phyloP scores from a whole-genome alignment of 208 protist species.

The Leishmania mexicana region DNA sequence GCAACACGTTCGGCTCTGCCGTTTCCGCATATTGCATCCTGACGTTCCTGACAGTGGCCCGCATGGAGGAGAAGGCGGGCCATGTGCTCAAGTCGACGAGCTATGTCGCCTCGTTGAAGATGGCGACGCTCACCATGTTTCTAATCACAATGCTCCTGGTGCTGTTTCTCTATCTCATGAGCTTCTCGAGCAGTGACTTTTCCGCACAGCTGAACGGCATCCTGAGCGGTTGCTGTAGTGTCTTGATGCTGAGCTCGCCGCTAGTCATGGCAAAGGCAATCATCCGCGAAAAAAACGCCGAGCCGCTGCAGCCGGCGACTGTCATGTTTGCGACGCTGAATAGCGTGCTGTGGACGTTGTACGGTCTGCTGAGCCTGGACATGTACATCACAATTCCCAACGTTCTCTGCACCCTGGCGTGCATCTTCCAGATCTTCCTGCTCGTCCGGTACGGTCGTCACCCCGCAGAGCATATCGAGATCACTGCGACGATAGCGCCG shows the following conservation, averaged over 20 bases:
- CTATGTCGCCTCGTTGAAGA: slow-evolving; percentile 32
- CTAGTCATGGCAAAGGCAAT: slow-evolving; percentile 58
- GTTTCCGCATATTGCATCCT: slow-evolving; percentile 65
- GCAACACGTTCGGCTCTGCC: slow-evolving; percentile 48
- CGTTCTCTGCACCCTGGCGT: slow-evolving; percentile 46
- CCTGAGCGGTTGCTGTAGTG: slow-evolving; percentile 45
- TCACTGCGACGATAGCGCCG: slow-evolving; percentile 21
- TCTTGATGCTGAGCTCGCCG: slow-evolving; percentile 75
- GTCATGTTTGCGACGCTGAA: slow-evolving; percentile 53
- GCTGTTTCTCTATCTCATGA: slow-evolving; percentile 43
- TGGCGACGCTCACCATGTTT: slow-evolving; percentile 12
- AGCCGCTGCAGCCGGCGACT: slow-evolving; percentile 51
- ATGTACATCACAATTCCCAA: slow-evolving; percentile 60
- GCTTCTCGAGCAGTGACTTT: slow-evolving; percentile 16
- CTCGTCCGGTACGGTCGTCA: slow-evolving; percentile 55
- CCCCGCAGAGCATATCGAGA: slow-evolving; percentile 15
- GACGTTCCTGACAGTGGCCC: slow-evolving; percentile 51
- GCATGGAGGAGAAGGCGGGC: slow-evolving; percentile 50
- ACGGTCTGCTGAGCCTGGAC: slow-evolving; percentile 50
- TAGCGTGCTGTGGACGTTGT: slow-evolving; percentile 61
- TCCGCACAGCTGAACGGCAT: slow-evolving; percentile 47
- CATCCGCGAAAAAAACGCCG: slow-evolving; percentile 63
- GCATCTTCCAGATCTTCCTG: slow-evolving; percentile 57
- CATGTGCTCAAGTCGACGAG: slow-evolving; percentile 41
- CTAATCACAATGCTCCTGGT: slow-evolving; percentile 30